Percentiles rank a stretch among this genome's conserved stretches.
phyloP scores from a whole-genome alignment of 768 basidiomycete genomes.

The Cytidiella melzeri region DNA sequence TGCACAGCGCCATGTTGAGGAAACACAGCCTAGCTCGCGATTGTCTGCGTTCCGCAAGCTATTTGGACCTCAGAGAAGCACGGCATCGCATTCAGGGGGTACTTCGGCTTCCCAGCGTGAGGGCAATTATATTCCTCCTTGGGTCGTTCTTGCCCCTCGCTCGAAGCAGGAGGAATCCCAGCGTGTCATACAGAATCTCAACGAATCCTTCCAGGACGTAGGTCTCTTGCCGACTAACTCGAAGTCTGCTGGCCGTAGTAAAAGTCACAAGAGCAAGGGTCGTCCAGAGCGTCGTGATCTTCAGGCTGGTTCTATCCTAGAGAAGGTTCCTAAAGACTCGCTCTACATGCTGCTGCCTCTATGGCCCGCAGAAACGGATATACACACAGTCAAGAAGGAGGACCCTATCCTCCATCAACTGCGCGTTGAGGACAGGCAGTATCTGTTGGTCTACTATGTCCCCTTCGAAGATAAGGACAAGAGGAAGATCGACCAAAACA shows the following conservation, averaged over 20 bases:
- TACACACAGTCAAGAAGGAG: conserved; percentile 19
- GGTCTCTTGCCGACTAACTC: conserved; percentile 58
- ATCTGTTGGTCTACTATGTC: conserved; percentile 78
- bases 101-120: conserved; percentile 15
- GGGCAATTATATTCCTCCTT: conserved; percentile 41
- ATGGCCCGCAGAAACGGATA: conserved; percentile 75
- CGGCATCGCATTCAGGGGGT: conserved; percentile 13
- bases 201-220: conserved; percentile 71
- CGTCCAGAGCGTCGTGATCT: conserved; percentile 19
- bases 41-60: conserved; percentile 14
- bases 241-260: background rate
- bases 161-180: conserved; percentile 63
- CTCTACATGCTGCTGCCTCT: conserved; percentile 81
- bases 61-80: conserved; percentile 14
- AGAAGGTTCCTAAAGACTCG: conserved; percentile 55
- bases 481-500: conserved; percentile 29
- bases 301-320: conserved; percentile 19
- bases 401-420: conserved; percentile 23
- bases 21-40: conserved; percentile 15
- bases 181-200: conserved; percentile 59
- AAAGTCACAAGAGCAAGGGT: conserved; percentile 3
- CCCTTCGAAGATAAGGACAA: conserved; percentile 35
- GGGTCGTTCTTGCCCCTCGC: conserved; percentile 62
- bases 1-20: conserved; percentile 15
- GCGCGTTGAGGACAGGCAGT: conserved; percentile 51